Evolutionary conservation across 805 yeast genomes (phyloP).

Genomic region (Starmerella gropengiesseri): DNA sequence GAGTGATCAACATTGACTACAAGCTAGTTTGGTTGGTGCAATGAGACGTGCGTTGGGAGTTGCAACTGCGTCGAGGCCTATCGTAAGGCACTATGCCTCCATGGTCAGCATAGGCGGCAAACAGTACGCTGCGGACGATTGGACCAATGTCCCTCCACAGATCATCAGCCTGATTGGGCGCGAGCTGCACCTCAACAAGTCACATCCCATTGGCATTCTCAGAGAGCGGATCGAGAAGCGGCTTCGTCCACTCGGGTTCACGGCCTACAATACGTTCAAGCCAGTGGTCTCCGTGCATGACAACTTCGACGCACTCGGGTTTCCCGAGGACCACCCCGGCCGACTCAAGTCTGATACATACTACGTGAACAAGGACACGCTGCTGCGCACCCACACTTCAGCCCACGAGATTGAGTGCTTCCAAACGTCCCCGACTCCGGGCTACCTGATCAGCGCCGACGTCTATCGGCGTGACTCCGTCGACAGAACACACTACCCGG

Average conservation of each 20-base stretch:
- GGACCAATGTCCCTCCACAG: constrained; percentile 77
- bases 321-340: constrained; percentile 88
- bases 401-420: constrained; percentile 93
- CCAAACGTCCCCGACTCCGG: constrained; percentile 54
- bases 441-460: constrained; percentile 88
- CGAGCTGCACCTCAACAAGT: constrained; percentile 56
- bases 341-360: constrained; percentile 87
- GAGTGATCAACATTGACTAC: too few species aligned
- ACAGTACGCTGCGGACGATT: constrained; percentile 43
- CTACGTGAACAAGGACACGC: constrained; percentile 60
- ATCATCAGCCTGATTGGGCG: constrained; percentile 60
- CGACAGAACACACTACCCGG: constrained; percentile 93
- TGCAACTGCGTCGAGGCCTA: too few species aligned
- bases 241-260: constrained; percentile 51
- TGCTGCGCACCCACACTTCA: constrained; percentile 88
- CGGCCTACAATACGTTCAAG: constrained; percentile 65
- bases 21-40: too few species aligned
- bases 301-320: constrained; percentile 86
- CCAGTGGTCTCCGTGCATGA: constrained; percentile 76
- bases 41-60: too few species aligned
- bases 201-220: constrained; percentile 86
- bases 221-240: constrained; percentile 60
- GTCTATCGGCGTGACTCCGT: constrained; percentile 93
- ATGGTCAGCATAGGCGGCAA: constrained; percentile 9
- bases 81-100: too few species aligned